Percentiles rank a stretch among this genome's conserved stretches.
phyloP scores from a whole-genome alignment of 2,329 filamentous ascomycete species.

The Huntiella omanensis region DNA sequence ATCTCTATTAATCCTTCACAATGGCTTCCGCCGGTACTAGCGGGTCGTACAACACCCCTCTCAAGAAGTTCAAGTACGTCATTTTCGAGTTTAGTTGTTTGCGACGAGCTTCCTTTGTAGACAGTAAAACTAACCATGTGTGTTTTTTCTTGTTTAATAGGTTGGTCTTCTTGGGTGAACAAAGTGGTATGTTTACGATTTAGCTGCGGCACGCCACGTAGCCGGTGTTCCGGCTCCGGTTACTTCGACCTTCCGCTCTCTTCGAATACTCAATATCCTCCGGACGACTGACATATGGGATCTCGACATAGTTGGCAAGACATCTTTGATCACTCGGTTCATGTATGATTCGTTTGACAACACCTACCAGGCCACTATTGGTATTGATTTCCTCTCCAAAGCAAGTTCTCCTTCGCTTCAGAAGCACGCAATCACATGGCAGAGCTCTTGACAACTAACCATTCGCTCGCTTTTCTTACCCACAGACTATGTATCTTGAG shows the following conservation, averaged over 20 bases:
- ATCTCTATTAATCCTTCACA: constrained; percentile 18
- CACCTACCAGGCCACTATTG: constrained; percentile 98
- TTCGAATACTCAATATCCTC: no score
- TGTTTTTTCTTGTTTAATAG: constrained; percentile 24
- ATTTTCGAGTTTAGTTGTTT: neutral
- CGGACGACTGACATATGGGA: neutral
- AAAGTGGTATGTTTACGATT: constrained; percentile 56
- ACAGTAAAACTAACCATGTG: neutral
- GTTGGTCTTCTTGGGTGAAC: constrained; percentile 92
- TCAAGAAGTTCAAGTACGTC: constrained; percentile 98
- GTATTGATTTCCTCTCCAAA: constrained; percentile 98
- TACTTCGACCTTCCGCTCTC: no score
- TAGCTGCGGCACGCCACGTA: neutral
- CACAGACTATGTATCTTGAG: constrained; percentile 94
- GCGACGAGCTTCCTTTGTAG: neutral
- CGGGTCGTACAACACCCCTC: constrained; percentile 90
- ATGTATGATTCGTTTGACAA: constrained; percentile 99
- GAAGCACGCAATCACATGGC: neutral
- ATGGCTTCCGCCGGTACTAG: constrained; percentile 62
- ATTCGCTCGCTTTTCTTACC: neutral
- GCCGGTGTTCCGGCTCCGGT: neutral
- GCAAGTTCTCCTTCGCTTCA: constrained; percentile 25
- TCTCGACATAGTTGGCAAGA: constrained; percentile 65
- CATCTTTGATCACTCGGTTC: constrained; percentile 93
- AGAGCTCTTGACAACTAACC: constrained; percentile 1